Evolutionary conservation across 2,329 filamentous ascomycete species (phyloP).

Genomic region (Arthrobotrys sinensis): DNA sequence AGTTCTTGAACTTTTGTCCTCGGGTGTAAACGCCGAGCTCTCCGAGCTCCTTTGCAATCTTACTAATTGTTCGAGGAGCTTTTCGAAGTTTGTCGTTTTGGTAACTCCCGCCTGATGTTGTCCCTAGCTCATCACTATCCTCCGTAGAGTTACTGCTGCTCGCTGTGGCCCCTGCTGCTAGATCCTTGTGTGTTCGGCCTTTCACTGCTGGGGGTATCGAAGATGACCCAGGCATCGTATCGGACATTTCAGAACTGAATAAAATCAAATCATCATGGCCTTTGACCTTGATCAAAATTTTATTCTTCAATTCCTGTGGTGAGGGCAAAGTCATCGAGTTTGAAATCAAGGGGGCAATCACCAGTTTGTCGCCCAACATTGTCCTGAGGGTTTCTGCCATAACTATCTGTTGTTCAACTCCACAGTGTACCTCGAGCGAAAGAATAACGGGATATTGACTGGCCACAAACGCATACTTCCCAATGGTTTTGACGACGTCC

Average conservation of each 20-base stretch:
- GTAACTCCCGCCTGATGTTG: conserved; percentile 58
- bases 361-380: conserved; percentile 83
- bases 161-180: conserved; percentile 62
- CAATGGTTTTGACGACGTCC: conserved; percentile 92
- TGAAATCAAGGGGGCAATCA: conserved; percentile 81
- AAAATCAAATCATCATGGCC: conserved; percentile 61
- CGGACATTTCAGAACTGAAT: conserved; percentile 50
- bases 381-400: conserved; percentile 94
- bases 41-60: conserved; percentile 81
- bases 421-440: conserved; percentile 96
- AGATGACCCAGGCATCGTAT: conserved; percentile 27
- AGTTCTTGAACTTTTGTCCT: conserved; percentile 84
- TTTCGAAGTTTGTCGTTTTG: conserved; percentile 68
- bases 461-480: conserved; percentile 91
- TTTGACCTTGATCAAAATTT: conserved; percentile 95
- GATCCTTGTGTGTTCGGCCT: conserved; percentile 23
- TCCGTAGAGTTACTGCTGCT: conserved; percentile 77
- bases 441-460: conserved; percentile 93
- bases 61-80: conserved; percentile 78
- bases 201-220: conserved; percentile 9
- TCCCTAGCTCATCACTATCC: conserved; percentile 70
- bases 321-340: conserved; percentile 81
- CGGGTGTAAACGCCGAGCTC: conserved; percentile 85
- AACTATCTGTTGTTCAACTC: conserved; percentile 81
- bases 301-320: conserved; percentile 85